Evolutionary conservation across 139 green algal genomes (phyloP), one percentile per base, ranked within the genome.

Genomic region (Zygnema cylindricum): DNA sequence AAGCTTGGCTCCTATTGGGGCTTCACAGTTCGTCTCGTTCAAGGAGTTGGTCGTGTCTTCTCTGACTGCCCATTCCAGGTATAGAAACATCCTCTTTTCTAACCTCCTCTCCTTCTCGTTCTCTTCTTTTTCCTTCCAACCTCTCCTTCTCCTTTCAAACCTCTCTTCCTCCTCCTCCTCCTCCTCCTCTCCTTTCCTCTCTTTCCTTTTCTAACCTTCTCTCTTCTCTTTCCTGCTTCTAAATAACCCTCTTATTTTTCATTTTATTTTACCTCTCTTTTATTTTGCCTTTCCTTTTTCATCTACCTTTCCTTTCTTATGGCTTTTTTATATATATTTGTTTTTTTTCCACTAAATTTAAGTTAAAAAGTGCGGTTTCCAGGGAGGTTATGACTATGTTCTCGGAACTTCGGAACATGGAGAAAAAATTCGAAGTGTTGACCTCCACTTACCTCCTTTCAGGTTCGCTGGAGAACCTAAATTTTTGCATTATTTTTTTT

Each of bases 1-100:
- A 55, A 86, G 36, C 69, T 76, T 1, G 96, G 95, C 0, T 82
- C 93, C 32, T 98, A 98, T 87, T 98, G 96, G 96, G 96, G 96
- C 55, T 98, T 97, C 93, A 90, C 89, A 36, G 93, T 95, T 30
- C 93, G 96, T n/a, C 69, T 98, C 0, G 95, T 95, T 0, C 73
- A 85, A 42, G 93, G 91, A 25, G 81, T 98, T 21, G 57, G 83
- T 23, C 93, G 88, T 1, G 91, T 95, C 25, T 69, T 98, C 38
- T 78, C 91, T 11, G 93, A 93, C 2, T 93, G 92, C 43, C 93
- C 94, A 55, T 42, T 54, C 16, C 42, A 41, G 33, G 79, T 49
- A 69, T 41, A 11, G n/a, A n/a, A n/a, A n/a, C n/a, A n/a, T n/a
- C n/a, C n/a, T n/a, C n/a, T n/a, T n/a, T n/a, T n/a, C n/a, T n/a